Evolutionary conservation across 2,329 filamentous ascomycete genomes (phyloP).

Genomic region (Rosellinia necatrix): DNA sequence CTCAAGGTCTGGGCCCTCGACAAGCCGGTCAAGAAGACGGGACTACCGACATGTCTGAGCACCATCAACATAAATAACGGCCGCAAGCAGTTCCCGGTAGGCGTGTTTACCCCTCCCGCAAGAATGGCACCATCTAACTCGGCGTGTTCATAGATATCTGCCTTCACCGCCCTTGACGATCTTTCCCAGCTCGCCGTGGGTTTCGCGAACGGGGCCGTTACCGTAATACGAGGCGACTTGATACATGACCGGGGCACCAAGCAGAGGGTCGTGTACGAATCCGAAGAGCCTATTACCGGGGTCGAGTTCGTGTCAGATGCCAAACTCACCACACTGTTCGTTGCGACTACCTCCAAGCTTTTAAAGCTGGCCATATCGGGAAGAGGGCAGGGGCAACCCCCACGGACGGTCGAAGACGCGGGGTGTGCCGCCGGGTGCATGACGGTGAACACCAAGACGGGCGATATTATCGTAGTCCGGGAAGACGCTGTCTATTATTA

Average conservation of each 20-base stretch:
- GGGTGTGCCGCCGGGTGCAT: slow-evolving; percentile 96
- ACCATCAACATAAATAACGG: slow-evolving; percentile 87
- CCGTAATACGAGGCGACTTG: slow-evolving; percentile 88
- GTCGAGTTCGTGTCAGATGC: slow-evolving; percentile 73
- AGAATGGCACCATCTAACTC: neutral
- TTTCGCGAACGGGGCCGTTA: slow-evolving; percentile 94
- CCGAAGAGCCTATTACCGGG: slow-evolving; percentile 93
- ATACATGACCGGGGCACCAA: slow-evolving; percentile 94
- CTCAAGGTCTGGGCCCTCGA: slow-evolving; percentile 98
- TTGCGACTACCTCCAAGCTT: slow-evolving; percentile 87
- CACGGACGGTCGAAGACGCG: slow-evolving; percentile 84
- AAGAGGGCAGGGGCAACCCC: slow-evolving; percentile 85
- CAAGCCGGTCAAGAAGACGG: slow-evolving; percentile 91
- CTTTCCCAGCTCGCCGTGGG: slow-evolving; percentile 92
- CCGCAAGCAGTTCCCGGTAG: slow-evolving; percentile 86
- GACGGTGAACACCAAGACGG: slow-evolving; percentile 78
- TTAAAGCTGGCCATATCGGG: slow-evolving; percentile 86
- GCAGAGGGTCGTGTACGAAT: slow-evolving; percentile 94
- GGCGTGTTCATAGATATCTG: slow-evolving; percentile 66
- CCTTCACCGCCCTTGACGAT: slow-evolving; percentile 85
- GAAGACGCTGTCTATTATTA: slow-evolving; percentile 98
- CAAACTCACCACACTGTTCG: slow-evolving; percentile 77
- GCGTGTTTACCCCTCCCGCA: slow-evolving; percentile 33
- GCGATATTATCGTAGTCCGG: slow-evolving; percentile 87
- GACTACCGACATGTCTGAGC: slow-evolving; percentile 84